A percentile compares a stretch with the other conserved stretches of the same genome.
Conservation (phyloP, 1,284 basidiomycete species). For the Pseudozyma pruni region DNA sequence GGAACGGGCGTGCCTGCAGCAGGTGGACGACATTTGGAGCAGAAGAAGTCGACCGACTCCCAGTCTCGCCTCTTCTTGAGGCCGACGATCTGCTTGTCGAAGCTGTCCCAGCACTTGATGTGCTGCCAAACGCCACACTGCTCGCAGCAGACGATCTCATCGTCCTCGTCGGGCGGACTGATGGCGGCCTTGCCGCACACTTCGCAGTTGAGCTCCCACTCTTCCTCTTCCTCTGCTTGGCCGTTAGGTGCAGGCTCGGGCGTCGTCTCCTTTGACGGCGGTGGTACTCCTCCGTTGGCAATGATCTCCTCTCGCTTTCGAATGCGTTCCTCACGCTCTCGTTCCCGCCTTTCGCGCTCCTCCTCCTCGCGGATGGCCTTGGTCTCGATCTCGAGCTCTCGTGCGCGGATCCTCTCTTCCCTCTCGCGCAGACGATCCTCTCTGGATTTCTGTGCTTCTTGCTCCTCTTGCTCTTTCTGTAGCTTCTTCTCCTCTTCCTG, state of each 20-base stretch:
- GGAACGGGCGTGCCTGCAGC: slow-evolving; percentile 31
- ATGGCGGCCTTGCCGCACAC: slow-evolving; percentile 77
- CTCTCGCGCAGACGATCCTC: slow-evolving; percentile 69
- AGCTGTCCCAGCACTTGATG: slow-evolving; percentile 65
- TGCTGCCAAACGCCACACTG: slow-evolving; percentile 78
- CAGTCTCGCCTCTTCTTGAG: slow-evolving; percentile 52
- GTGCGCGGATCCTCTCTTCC: slow-evolving; percentile 68
- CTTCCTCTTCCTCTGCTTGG: slow-evolving; percentile 69
- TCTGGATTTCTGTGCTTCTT: slow-evolving; percentile 69
- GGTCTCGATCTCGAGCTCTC: slow-evolving; percentile 65
- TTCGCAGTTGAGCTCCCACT: slow-evolving; percentile 87
- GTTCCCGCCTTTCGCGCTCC: slow-evolving; percentile 51
- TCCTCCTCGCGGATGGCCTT: slow-evolving; percentile 54
- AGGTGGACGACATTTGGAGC: slow-evolving; percentile 53
- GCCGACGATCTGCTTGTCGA: slow-evolving; percentile 51
- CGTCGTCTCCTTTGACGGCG: slow-evolving; percentile 40
- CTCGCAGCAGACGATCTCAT: slow-evolving; percentile 81
- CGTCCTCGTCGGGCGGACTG: slow-evolving; percentile 76
- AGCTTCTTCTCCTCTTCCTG: slow-evolving; percentile 74
- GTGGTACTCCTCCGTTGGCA: slow-evolving; percentile 69
- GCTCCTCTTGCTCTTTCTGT: slow-evolving; percentile 69
- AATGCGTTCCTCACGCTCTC: slow-evolving; percentile 71
- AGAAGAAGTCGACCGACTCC: slow-evolving; percentile 58
- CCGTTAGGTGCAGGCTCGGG: slow-evolving; percentile 18
- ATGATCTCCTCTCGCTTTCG: slow-evolving; percentile 73